Evolutionary conservation across 1,139 yeast genomes (phyloP), one percentile per base, ranked within the genome.

Genomic region (Debaryomycetaceae sp.): DNA sequence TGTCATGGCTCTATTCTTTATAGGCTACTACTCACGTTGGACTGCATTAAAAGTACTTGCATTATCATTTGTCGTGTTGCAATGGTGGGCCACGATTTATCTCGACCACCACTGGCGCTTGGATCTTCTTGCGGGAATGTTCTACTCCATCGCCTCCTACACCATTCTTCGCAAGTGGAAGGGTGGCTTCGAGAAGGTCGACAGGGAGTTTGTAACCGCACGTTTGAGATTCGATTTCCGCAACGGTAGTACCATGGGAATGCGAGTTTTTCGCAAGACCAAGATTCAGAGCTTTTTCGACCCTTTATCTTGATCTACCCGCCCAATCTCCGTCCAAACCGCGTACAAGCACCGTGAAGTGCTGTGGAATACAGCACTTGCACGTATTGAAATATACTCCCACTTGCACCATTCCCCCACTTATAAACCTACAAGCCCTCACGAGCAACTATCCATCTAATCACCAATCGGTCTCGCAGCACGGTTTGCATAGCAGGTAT

Each of bases 31-130:
- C 51, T 54, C 75, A 47, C 66, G 59, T 47, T 72, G 75, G 73
- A 55, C 53, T 2, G 36, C 59, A 0, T 59, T 76, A 49, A 65
- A 76, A 55, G 39, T 59, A 14, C 46, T 60, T 31, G 66, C 74
- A 44, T 51, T 70, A 44, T 37, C 45, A 4, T 69, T 79, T 65
- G 77, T 79, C 40, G 47, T 67, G 5, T 58, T 81, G 41, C 89
- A 83, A 58, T 81, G 88, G 84, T 84, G 88, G 88, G 81, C 86
- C 22, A 82, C 89, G 11, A 82, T 84, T 62, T 84, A 84, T 55
- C 62, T 84, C 48, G 87, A 82, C 57, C 90, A 84, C 59, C 89
- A 84, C 62, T 84, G 84, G 77, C 66, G 87, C 49, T 61, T 83
- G 34, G 89, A 84, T 54, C 64, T 83, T 42, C 60, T 80, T 31